A percentile compares a stretch with the other conserved stretches of the same genome.
phyloP scores from a whole-genome alignment of 345 rosid genomes.

The Noccaea caerulescens region DNA sequence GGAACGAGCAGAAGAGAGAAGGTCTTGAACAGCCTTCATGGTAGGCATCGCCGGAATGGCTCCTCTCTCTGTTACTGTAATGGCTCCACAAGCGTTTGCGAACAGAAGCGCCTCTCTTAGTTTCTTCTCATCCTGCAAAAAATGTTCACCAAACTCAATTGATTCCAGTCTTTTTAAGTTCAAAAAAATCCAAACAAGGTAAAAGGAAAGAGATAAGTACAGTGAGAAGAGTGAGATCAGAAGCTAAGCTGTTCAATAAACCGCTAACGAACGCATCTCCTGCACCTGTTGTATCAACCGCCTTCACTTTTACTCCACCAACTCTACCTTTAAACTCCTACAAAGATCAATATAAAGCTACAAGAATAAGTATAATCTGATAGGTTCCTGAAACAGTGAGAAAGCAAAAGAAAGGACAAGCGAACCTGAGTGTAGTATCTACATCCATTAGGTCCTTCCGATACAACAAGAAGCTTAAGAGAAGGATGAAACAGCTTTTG shows the following conservation, averaged over 20 bases:
- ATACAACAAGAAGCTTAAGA: slow-evolving; percentile 83
- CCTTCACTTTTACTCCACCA: slow-evolving; percentile 62
- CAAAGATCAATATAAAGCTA: slow-evolving; percentile 6
- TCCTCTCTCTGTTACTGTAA: slow-evolving; percentile 86
- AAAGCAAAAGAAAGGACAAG: not conserved
- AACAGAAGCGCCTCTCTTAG: slow-evolving; percentile 75
- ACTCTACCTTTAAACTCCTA: slow-evolving; percentile 80
- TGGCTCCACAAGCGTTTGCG: slow-evolving; percentile 89
- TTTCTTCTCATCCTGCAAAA: slow-evolving; percentile 72
- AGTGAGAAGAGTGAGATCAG: slow-evolving; percentile 53
- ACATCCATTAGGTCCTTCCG: slow-evolving; percentile 92
- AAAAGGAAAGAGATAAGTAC: slow-evolving; percentile 38
- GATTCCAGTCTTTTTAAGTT: not conserved
- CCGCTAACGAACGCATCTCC: slow-evolving; percentile 89
- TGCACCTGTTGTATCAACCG: slow-evolving; percentile 87
- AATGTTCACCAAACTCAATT: not conserved
- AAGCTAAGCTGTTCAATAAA: slow-evolving; percentile 60
- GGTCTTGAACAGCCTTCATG: slow-evolving; percentile 62
- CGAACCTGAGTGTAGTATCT: slow-evolving; percentile 88
- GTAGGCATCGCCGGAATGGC: slow-evolving; percentile 95
- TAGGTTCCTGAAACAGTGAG: too few relatives aligned
- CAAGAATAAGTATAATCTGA: slow-evolving; percentile 3
- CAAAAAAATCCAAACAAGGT: not conserved
- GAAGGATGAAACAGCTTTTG: slow-evolving; percentile 73
- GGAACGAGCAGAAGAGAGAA: slow-evolving; percentile 42